A percentile compares a stretch with the other conserved stretches of the same genome.
Evolutionary conservation across 495 filamentous ascomycete species (phyloP).

Genomic region (Hyphodiscus hymeniophilus): DNA sequence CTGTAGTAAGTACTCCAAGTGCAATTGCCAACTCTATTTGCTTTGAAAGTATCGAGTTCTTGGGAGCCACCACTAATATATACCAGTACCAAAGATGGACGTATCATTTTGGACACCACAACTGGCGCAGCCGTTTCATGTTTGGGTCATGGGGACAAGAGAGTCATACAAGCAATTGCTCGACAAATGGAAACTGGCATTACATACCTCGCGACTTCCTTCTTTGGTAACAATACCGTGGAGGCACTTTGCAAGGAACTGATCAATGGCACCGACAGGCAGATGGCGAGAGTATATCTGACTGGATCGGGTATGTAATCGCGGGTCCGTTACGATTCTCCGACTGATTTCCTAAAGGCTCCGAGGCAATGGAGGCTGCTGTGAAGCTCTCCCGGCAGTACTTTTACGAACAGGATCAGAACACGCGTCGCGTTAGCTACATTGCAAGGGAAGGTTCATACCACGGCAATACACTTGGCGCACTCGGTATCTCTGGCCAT

Average conservation of each 20-base stretch:
- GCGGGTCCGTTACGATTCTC: not conserved
- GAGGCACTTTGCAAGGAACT: constrained; percentile 35
- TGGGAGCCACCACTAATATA: too few relatives aligned
- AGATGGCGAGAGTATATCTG: constrained; percentile 39
- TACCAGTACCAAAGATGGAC: constrained; percentile 38
- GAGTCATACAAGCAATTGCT: constrained; percentile 31
- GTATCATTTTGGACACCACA: constrained; percentile 54
- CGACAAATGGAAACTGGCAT: constrained; percentile 29
- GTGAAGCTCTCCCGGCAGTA: constrained; percentile 58
- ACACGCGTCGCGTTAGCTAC: constrained; percentile 45
- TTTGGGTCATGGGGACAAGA: constrained; percentile 38
- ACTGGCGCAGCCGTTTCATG: constrained; percentile 47
- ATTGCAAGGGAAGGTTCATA: constrained; percentile 65
- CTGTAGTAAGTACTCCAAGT: not conserved
- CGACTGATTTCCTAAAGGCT: constrained; percentile 32
- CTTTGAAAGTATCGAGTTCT: too few relatives aligned
- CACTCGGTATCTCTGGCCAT: constrained; percentile 57
- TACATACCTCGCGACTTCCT: constrained; percentile 36
- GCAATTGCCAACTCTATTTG: too few relatives aligned
- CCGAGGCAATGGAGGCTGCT: constrained; percentile 58
- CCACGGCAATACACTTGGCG: constrained; percentile 66
- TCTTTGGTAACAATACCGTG: constrained; percentile 32
- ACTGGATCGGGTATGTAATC: constrained; percentile 48
- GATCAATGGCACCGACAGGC: constrained; percentile 35
- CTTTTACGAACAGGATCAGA: constrained; percentile 41